Conservation (phyloP, 2,329 filamentous ascomycete species). For the Ceratocystis colombiana region DNA sequence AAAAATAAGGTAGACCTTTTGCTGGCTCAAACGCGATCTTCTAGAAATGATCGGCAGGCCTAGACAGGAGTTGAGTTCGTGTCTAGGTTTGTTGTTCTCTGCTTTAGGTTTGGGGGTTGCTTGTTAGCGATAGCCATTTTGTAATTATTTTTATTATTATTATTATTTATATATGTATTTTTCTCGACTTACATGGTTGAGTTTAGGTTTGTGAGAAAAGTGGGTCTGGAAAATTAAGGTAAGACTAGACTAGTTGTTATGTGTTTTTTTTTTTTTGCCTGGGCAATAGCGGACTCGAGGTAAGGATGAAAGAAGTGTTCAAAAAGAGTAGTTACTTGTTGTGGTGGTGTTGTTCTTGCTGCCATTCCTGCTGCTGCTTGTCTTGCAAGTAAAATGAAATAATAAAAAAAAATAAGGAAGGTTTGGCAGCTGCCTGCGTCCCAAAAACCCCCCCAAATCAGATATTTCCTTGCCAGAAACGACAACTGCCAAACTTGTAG, state of each 20-base stretch:
- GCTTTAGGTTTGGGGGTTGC: not conserved
- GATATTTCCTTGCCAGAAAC: too few relatives aligned
- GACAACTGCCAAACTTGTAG: too few relatives aligned
- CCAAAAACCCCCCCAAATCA: not conserved
- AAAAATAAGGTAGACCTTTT: conserved; percentile 14
- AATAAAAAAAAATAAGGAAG: not conserved
- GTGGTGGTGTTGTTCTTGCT: too few relatives aligned
- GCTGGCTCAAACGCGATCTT: conserved; percentile 2
- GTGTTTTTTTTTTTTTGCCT: not conserved
- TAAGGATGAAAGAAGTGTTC: not conserved
- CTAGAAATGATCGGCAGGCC: conserved; percentile 12
- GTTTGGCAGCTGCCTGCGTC: conserved; percentile 1
- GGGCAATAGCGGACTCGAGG: not conserved
- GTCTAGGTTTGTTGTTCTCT: not conserved
- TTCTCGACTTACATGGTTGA: not conserved
- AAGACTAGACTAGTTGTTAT: not conserved
- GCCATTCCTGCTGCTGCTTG: too few relatives aligned
- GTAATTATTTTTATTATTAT: not conserved
- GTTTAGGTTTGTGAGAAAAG: conserved; percentile 12
- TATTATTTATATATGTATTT: not conserved
- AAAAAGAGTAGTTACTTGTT: not conserved
- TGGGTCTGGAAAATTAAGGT: conserved; percentile 1
- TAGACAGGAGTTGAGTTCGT: conserved; percentile 9
- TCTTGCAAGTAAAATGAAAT: too few relatives aligned
- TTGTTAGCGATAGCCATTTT: too few relatives aligned